Evolutionary conservation across 805 yeast species (phyloP).

Genomic region (Wickerhamiella galacta): DNA sequence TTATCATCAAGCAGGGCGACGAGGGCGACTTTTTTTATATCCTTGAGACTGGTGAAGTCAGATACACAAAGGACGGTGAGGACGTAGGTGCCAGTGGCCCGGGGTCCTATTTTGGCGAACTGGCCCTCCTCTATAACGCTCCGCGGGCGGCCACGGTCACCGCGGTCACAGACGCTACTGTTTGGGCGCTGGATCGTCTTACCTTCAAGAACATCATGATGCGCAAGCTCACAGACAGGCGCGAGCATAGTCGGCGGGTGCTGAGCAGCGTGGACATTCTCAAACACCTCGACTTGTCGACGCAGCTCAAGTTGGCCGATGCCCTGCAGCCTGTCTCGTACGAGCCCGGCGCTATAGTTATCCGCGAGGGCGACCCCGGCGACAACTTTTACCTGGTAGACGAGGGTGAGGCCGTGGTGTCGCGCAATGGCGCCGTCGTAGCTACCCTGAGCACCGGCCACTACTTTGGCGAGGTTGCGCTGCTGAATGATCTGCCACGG

Average conservation of each 20-base stretch:
- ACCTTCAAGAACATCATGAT: slow-evolving; percentile 83
- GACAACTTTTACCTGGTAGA: slow-evolving; percentile 61
- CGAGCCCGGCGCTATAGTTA: slow-evolving; percentile 54
- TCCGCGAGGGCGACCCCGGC: slow-evolving; percentile 74
- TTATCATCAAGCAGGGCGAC: slow-evolving; percentile 77
- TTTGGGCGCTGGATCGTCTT: slow-evolving; percentile 88
- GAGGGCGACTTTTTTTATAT: slow-evolving; percentile 88
- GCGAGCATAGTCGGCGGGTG: slow-evolving; percentile 79
- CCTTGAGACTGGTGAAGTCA: slow-evolving; percentile 71
- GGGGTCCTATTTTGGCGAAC: slow-evolving; percentile 89
- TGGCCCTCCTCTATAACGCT: slow-evolving; percentile 92
- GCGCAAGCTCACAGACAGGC: slow-evolving; percentile 79
- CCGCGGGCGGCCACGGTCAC: slow-evolving; percentile 93
- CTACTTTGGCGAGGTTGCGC: slow-evolving; percentile 92
- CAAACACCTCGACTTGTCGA: slow-evolving; percentile 53
- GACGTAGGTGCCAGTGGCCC: slow-evolving; percentile 62
- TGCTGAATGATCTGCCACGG: slow-evolving; percentile 80
- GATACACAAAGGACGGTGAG: slow-evolving; percentile 53
- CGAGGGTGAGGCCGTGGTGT: slow-evolving; percentile 67
- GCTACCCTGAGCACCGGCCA: slow-evolving; percentile 57
- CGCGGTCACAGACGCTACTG: slow-evolving; percentile 50
- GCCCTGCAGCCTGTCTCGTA: slow-evolving; percentile 70
- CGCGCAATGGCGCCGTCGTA: slow-evolving; percentile 39
- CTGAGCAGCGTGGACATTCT: slow-evolving; percentile 75
- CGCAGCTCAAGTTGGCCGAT: slow-evolving; percentile 84